Evolutionary conservation across 1,139 yeast species (phyloP).

Genomic region (Sugiyamaella paludigena): DNA sequence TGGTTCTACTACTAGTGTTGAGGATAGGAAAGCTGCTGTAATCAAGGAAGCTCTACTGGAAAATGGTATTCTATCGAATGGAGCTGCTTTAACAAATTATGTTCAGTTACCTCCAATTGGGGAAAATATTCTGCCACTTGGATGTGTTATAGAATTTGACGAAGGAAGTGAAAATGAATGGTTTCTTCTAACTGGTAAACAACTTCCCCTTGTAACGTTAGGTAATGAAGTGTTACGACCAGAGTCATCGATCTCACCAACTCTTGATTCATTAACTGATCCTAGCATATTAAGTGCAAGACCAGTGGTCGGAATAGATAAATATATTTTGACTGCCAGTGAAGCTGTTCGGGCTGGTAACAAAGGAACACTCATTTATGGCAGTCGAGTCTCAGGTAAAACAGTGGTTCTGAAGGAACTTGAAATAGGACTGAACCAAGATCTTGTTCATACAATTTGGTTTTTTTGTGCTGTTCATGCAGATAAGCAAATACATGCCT

Average conservation of each 20-base stretch:
- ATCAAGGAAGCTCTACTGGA: conserved; percentile 10
- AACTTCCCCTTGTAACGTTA: not conserved
- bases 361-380: conserved; percentile 62
- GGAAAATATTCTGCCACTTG: conserved; percentile 49
- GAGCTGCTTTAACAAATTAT: conserved; percentile 27
- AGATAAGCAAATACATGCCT: conserved; percentile 54
- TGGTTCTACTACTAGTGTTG: not conserved
- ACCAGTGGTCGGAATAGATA: conserved; percentile 58
- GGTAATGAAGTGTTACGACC: conserved; percentile 57
- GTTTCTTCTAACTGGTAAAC: conserved; percentile 41
- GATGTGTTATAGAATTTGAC: conserved; percentile 60
- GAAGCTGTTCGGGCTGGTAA: conserved; percentile 48
- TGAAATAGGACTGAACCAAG: conserved; percentile 39
- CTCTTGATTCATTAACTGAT: conserved; percentile 11
- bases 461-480: conserved; percentile 54
- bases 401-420: conserved; percentile 52
- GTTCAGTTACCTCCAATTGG: conserved; percentile 47
- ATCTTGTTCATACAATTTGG: conserved; percentile 47
- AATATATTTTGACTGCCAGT: conserved; percentile 43
- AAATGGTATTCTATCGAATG: not conserved
- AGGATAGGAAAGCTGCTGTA: conserved; percentile 8
- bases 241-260: conserved; percentile 46
- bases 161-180: conserved; percentile 36
- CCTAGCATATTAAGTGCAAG: not conserved
- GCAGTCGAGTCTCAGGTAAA: conserved; percentile 82